These are phyloP conservation scores for Scalesia atractyloides DNA, from an alignment of 129 eudicot genomes.

Conservation along the genomic window DNA sequence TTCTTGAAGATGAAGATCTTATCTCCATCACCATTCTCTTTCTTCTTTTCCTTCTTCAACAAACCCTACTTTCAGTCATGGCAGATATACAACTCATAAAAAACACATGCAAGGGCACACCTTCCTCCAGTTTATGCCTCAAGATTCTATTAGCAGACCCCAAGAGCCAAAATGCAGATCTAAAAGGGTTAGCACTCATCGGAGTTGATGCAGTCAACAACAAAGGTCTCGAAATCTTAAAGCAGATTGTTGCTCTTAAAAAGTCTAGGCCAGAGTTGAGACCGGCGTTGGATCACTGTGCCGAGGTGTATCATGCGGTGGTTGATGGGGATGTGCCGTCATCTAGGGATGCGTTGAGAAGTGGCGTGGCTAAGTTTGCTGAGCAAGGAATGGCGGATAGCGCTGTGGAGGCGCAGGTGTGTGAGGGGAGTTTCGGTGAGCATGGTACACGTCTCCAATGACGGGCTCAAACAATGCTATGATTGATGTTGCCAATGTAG, in stretches of 20 bases:
- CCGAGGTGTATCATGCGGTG: not conserved
- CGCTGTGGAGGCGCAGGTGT: constrained; percentile 31
- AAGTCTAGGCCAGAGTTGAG: not conserved
- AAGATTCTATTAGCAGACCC: too few relatives aligned
- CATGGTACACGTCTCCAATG: constrained; percentile 26
- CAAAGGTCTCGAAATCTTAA: constrained; percentile 20
- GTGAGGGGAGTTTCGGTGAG: constrained; percentile 34
- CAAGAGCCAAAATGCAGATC: constrained; percentile 43
- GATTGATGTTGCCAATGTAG: constrained; percentile 36
- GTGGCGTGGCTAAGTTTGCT: constrained; percentile 43
- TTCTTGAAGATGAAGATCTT: constrained; percentile 8
- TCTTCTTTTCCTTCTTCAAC: constrained; percentile 21
- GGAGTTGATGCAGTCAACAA: constrained; percentile 35
- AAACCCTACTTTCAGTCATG: constrained; percentile 13
- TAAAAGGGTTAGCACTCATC: constrained; percentile 39
- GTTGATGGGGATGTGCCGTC: not conserved
- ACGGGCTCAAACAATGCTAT: constrained; percentile 15
- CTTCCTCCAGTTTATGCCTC: constrained; percentile 33
- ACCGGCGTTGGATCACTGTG: not conserved
- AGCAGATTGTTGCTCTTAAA: constrained; percentile 1
- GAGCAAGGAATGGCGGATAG: constrained; percentile 49
- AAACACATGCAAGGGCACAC: constrained; percentile 47
- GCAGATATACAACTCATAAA: constrained; percentile 36
- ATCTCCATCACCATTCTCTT: constrained; percentile 18
- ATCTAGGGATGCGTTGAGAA: constrained; percentile 27